phyloP scores from a whole-genome alignment of 2,329 filamentous ascomycete species.

The Metarhizium robertsii region DNA sequence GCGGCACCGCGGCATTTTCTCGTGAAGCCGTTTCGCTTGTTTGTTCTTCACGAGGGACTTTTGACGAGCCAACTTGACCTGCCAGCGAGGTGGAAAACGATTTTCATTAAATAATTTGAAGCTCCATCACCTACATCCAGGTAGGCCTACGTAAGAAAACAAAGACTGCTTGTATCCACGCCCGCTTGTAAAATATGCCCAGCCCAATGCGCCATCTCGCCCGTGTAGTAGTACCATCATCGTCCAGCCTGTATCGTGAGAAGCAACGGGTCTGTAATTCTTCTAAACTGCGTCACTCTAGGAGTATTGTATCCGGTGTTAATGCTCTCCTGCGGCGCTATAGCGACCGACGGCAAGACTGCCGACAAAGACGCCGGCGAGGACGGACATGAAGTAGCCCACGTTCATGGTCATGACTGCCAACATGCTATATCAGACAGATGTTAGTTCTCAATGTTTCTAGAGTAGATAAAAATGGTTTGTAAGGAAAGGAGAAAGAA shows the following conservation, averaged over 20 bases:
- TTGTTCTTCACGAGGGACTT: background rate
- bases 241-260: background rate
- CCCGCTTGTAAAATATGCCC: too few species aligned
- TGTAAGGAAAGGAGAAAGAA: rapidly evolving
- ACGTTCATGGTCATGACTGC: conserved; percentile 86
- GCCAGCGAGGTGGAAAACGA: too few species aligned
- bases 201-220: too few species aligned
- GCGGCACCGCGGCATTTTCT: conserved; percentile 1
- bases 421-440: conserved; percentile 59
- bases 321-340: conserved; percentile 39
- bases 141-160: too few species aligned
- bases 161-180: too few species aligned
- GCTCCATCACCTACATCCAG: too few species aligned
- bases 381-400: conserved; percentile 74
- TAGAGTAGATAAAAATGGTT: too few species aligned
- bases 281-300: background rate
- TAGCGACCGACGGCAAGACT: conserved; percentile 74
- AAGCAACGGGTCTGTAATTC: background rate
- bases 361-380: conserved; percentile 75
- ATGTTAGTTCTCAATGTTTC: too few species aligned
- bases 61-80: too few species aligned
- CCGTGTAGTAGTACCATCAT: too few species aligned
- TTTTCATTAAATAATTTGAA: too few species aligned
- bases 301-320: background rate
- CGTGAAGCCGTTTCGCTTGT: conserved; percentile 12